Base-by-base conservation (phyloP, 345 rosid genomes). In the Ceriops zippeliana region DNA sequence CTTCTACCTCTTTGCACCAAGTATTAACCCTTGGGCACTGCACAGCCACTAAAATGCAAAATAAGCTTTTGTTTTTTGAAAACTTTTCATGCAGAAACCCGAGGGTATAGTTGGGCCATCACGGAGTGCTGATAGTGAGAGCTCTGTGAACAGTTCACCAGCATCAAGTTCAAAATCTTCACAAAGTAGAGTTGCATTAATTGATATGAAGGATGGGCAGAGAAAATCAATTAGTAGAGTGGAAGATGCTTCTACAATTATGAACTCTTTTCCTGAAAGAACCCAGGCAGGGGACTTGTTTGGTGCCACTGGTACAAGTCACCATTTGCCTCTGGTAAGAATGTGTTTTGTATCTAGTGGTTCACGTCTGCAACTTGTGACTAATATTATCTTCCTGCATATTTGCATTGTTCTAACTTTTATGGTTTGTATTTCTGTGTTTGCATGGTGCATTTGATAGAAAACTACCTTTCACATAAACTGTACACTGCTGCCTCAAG, bases 201-300 rank as follows among this genome's bases (percentile, higher is more conserved):
- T 46, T 75, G 85, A 83, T 70, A 68, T 17, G 30, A 81, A 75
- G 58, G 86, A 81, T 71, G 85, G 74, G 30, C 73, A 19, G 54
- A 84, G 89, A 79, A 92, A 83, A 84, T 84, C 96, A 65, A 56
- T 75, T 70, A 83, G 86, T 73, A 80, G 76, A 74, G 67, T 58
- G 72, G 83, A 80, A 76, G 92, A 82, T 54, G 86, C 74, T 76
- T 65, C 82, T 46, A 57, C 82, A 3, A 34, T 73, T 61, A 70
- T 66, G 49, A 84, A 80, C 67, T 83, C 90, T 57, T 83, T 80
- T 76, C 91, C 91, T 2, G 89, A 84, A 79, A 86, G 85, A 79
- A 83, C 86, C 62, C 90, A 75, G 74, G 87, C 96, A 9, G 89
- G 93, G 70, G 88, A 88, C 62, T 81, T 87, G 81, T 87, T 90